phyloP scores from a whole-genome alignment of 202 grass and related monocot species.

The Setaria viridis region DNA sequence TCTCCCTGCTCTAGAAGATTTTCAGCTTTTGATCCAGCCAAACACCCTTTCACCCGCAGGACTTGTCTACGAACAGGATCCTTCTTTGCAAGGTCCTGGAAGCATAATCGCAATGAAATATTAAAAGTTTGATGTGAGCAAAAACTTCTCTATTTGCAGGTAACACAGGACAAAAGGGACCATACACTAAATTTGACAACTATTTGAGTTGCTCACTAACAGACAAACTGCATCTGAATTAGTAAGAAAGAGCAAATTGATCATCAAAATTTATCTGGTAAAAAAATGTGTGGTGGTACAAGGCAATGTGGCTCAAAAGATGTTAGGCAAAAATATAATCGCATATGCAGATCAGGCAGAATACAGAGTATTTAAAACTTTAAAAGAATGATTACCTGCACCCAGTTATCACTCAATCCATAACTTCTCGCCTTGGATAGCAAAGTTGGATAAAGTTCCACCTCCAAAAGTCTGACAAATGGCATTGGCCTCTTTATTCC shows the following conservation, averaged over 20 bases:
- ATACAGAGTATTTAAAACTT: background rate
- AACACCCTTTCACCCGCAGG: conserved; percentile 95
- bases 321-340: background rate
- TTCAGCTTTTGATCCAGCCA: conserved; percentile 97
- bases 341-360: conserved; percentile 25
- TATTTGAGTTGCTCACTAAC: conserved; percentile 14
- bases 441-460: conserved; percentile 98
- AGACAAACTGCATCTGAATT: conserved; percentile 2
- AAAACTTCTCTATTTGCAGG: conserved; percentile 25
- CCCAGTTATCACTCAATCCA: conserved; percentile 91
- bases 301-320: background rate
- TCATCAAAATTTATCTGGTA: conserved; percentile 21
- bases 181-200: conserved; percentile 12
- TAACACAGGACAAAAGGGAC: background rate
- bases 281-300: background rate
- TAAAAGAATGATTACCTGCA: conserved; percentile 68
- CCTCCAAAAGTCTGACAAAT: conserved; percentile 86
- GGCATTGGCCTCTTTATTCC: conserved; percentile 83
- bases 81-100: conserved; percentile 89
- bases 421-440: conserved; percentile 99
- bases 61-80: conserved; percentile 97
- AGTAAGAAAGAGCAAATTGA: conserved; percentile 9
- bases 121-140: conserved; percentile 17
- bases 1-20: conserved; percentile 94
- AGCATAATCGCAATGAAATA: conserved; percentile 38